A percentile compares a stretch with the other conserved stretches of the same genome.
phyloP scores from a whole-genome alignment of 371 early-diverging fungal genomes.

The Mortierella sp. region DNA sequence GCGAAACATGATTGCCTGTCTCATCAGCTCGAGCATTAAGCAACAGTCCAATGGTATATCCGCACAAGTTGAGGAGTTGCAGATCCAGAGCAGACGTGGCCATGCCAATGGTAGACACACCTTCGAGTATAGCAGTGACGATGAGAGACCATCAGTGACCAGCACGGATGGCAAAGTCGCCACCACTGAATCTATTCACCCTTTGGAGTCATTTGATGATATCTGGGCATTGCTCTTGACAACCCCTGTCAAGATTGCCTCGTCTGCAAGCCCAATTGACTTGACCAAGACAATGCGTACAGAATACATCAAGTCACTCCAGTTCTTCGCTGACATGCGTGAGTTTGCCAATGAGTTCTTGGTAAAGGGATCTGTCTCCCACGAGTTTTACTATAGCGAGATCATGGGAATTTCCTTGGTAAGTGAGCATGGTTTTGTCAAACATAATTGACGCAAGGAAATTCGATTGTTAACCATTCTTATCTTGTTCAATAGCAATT shows the following conservation, averaged over 20 bases:
- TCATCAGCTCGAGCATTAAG: constrained; percentile 41
- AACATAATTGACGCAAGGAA: not conserved
- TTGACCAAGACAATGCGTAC: constrained; percentile 62
- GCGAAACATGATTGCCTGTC: constrained; percentile 66
- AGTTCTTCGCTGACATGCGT: constrained; percentile 70
- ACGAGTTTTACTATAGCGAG: constrained; percentile 71
- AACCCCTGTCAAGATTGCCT: constrained; percentile 24
- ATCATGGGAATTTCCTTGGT: constrained; percentile 72
- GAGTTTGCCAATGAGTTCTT: constrained; percentile 61
- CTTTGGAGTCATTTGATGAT: constrained; percentile 50
- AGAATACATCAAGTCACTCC: constrained; percentile 69
- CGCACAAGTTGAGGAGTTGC: not conserved
- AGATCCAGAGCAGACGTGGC: constrained; percentile 2
- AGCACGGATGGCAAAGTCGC: not conserved
- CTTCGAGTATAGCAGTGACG: constrained; percentile 28
- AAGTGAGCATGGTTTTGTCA: not conserved
- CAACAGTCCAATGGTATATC: not conserved
- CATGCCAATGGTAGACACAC: constrained; percentile 8
- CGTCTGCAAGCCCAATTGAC: constrained; percentile 23
- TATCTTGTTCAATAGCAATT: constrained; percentile 60
- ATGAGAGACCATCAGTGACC: constrained; percentile 17
- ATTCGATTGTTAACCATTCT: not conserved
- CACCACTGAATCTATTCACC: not conserved
- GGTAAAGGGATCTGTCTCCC: constrained; percentile 62
- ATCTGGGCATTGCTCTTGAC: constrained; percentile 62